phyloP scores from a whole-genome alignment of 2,329 filamentous ascomycete species.

The Helotiales sp. region DNA sequence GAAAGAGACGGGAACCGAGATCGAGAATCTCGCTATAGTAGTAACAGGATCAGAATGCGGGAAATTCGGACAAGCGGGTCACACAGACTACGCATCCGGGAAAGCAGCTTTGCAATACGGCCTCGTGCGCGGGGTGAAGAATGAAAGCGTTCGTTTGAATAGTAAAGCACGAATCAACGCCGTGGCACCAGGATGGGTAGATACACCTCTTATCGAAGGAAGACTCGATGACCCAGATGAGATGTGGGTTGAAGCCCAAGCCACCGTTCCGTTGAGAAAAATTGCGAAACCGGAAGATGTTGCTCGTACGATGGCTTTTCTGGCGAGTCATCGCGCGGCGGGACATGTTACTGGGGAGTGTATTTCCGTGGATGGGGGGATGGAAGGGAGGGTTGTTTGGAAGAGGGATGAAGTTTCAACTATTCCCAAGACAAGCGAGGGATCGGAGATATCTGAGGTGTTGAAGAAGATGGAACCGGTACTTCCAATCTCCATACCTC shows the following conservation, averaged over 20 bases:
- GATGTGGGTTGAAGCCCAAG: conserved; percentile 50
- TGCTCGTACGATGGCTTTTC: conserved; percentile 73
- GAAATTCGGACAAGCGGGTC: conserved; percentile 28
- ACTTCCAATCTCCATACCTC: conserved; percentile 5
- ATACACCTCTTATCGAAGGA: conserved; percentile 59
- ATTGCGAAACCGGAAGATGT: conserved; percentile 70
- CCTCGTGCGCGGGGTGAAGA: conserved; percentile 51
- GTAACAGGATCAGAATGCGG: conserved; percentile 54
- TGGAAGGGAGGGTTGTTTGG: conserved; percentile 48
- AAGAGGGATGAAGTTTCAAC: conserved; percentile 36
- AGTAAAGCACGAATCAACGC: conserved; percentile 67
- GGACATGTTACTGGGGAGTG: conserved; percentile 56
- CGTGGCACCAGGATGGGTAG: conserved; percentile 79
- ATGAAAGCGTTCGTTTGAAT: conserved; percentile 54
- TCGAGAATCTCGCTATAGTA: conserved; percentile 52
- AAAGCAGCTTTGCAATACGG: conserved; percentile 54
- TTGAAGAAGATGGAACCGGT: conserved; percentile 10
- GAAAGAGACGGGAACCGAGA: conserved; percentile 34
- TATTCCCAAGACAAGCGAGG: background rate
- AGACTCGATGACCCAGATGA: conserved; percentile 49
- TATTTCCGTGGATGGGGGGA: conserved; percentile 50
- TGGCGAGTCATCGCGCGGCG: conserved; percentile 64
- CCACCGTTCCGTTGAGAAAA: conserved; percentile 60
- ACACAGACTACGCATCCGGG: conserved; percentile 49
- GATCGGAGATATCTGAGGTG: background rate